Percentiles rank a stretch among this genome's conserved stretches.
These are phyloP conservation scores for Trametes versicolor DNA, from an alignment of 1,284 basidiomycete genomes.

Conservation along the genomic window DNA sequence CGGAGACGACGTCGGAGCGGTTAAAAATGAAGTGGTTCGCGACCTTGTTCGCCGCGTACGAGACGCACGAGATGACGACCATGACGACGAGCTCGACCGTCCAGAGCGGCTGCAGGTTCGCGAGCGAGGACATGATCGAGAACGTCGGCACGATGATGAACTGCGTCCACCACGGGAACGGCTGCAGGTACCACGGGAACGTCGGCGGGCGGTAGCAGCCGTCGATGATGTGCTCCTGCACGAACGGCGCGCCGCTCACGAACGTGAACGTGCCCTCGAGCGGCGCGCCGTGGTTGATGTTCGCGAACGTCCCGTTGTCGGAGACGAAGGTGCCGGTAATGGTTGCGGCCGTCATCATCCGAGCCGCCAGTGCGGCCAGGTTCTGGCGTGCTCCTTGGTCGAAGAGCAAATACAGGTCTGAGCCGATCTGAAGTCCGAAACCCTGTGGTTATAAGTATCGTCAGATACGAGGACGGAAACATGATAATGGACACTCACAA, in stretches of 20 bases:
- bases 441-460: conserved; percentile 49
- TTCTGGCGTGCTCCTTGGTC: conserved; percentile 67
- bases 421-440: conserved; percentile 90
- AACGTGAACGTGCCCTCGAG: conserved; percentile 82
- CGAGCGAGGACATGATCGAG: conserved; percentile 76
- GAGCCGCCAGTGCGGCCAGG: conserved; percentile 61
- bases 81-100: conserved; percentile 82
- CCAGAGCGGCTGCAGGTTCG: conserved; percentile 80
- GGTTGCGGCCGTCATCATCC: conserved; percentile 57
- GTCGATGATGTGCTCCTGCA: conserved; percentile 57
- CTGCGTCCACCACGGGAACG: conserved; percentile 80
- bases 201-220: conserved; percentile 76
- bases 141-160: conserved; percentile 87
- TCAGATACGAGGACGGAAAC: not conserved
- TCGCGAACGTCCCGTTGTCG: conserved; percentile 63
- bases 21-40: conserved; percentile 89
- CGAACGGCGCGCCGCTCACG: conserved; percentile 59
- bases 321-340: conserved; percentile 75
- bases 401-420: conserved; percentile 84
- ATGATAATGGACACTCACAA: conserved; percentile 43
- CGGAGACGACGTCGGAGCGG: conserved; percentile 84
- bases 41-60: conserved; percentile 81
- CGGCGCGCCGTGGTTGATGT: conserved; percentile 53
- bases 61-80: conserved; percentile 85
- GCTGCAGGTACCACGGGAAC: conserved; percentile 82